Percentiles rank a stretch among this genome's conserved stretches.
Conservation (phyloP, 495 filamentous ascomycete genomes). For the Mycothermus thermophilus region DNA sequence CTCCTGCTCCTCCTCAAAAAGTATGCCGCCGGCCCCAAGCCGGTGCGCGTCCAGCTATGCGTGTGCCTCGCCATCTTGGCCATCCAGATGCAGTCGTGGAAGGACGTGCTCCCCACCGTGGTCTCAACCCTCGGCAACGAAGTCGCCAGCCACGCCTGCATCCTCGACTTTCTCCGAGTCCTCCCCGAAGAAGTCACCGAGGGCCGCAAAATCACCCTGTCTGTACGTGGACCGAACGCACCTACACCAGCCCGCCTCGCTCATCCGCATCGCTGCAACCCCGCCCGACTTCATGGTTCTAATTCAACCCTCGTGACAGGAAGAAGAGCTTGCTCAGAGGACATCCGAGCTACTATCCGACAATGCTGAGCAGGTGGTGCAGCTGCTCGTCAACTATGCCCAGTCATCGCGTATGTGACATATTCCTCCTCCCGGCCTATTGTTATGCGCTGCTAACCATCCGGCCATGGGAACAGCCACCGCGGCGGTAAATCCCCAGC, state of each 20-base stretch:
- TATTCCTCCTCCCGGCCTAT: not conserved
- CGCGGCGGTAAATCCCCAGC: slow-evolving; percentile 74
- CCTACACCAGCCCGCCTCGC: too few relatives aligned
- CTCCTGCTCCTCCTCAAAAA: slow-evolving; percentile 62
- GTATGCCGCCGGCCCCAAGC: slow-evolving; percentile 72
- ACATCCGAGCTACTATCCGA: slow-evolving; percentile 79
- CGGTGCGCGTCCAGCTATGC: slow-evolving; percentile 85
- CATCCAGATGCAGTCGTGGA: slow-evolving; percentile 93
- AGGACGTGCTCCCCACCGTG: slow-evolving; percentile 74
- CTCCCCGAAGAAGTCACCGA: slow-evolving; percentile 98
- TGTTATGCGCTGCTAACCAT: not conserved
- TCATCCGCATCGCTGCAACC: too few relatives aligned
- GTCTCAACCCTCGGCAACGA: slow-evolving; percentile 65
- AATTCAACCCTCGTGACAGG: slow-evolving; percentile 52
- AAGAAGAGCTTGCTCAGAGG: slow-evolving; percentile 75
- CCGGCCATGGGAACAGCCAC: too few relatives aligned
- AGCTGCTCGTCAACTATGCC: slow-evolving; percentile 73
- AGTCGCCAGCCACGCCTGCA: slow-evolving; percentile 62
- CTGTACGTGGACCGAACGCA: slow-evolving; percentile 78
- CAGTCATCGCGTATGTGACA: slow-evolving; percentile 76
- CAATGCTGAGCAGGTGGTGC: slow-evolving; percentile 75
- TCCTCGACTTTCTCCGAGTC: slow-evolving; percentile 90
- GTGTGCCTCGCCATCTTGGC: slow-evolving; percentile 88
- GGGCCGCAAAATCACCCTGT: slow-evolving; percentile 95
- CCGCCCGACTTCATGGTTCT: too few relatives aligned